Base-by-base conservation (phyloP, 352 stramenopile species). In the Aphanomyces astaci region DNA sequence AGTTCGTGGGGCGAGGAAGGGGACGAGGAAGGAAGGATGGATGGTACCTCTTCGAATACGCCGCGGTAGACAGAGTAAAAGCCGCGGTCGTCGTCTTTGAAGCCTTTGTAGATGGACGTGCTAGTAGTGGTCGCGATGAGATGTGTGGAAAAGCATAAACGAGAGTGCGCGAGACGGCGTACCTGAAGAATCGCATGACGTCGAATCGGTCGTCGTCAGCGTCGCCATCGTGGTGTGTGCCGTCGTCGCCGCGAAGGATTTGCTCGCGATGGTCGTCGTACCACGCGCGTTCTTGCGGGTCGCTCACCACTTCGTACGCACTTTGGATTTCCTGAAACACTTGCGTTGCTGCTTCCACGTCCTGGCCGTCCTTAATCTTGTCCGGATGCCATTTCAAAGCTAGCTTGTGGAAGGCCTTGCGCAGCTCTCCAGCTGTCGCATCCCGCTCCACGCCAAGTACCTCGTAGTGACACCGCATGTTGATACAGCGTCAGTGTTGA, bases 211-310 rank as follows among this genome's bases (percentile, higher is more conserved):
- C 39, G 4, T 82, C 80, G 51, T 88, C 76, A 45, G 79, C 75
- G 7, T 70, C 70, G 30, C 56, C 70, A 11, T 65, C 76, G 2
- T 76, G 77, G 17, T 71, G 74, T 1, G 72, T 66, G 56, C 71
- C 76, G 43, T 82, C 82, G 59, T 79, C 84, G 25, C 82, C 79
- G n/a, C 84, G 83, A 39, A 93, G 73, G 75, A 95, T 89, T 71
- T 93, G 84, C 45, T 95, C 86, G 49, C 86, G 81, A 63, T 95
- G 86, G 30, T 95, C 83, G 71, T 95, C 86, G 75, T 95, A 95
- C 86, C 86, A 95, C 75, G 92, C 89, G 73, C 84, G 84, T 71
- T 93, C 83, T 60, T 92, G 84, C 49, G 81, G 73, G 72, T 95
- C 84, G 54, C 82, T 92, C 32, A 95, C 80, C 71, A 95, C 84